These are phyloP conservation scores for Sclerotinia sclerotiorum DNA, from an alignment of 2,329 filamentous ascomycete species.

Conservation along the genomic window DNA sequence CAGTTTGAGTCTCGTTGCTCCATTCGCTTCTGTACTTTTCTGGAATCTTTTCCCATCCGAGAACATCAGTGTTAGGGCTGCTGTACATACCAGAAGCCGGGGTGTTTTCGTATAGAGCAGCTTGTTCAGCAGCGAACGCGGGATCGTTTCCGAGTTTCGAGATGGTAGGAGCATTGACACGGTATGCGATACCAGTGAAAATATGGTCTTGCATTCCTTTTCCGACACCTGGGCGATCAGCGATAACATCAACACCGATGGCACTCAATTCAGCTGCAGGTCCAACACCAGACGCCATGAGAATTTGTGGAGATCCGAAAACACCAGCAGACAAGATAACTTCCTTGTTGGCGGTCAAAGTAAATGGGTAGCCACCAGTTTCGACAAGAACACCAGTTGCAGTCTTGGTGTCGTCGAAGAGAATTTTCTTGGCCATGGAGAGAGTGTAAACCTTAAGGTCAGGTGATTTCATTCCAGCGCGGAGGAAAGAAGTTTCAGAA, in stretches of 20 bases:
- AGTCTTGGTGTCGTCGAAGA: slow-evolving; percentile 45
- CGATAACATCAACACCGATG: slow-evolving; percentile 47
- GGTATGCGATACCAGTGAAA: slow-evolving; percentile 23
- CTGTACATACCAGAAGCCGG: slow-evolving; percentile 20
- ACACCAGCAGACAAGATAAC: slow-evolving; percentile 48
- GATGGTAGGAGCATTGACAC: slow-evolving; percentile 20
- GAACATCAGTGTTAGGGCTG: slow-evolving; percentile 24
- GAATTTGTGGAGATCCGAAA: slow-evolving; percentile 52
- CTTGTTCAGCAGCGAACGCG: slow-evolving; percentile 5
- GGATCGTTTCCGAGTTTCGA: slow-evolving; percentile 12
- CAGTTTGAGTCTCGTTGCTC: slow-evolving; percentile 10
- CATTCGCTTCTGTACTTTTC: slow-evolving; percentile 1
- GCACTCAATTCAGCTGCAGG: slow-evolving; percentile 45
- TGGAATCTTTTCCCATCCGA: slow-evolving; percentile 31
- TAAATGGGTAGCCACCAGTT: slow-evolving; percentile 17
- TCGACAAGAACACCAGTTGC: slow-evolving; percentile 45
- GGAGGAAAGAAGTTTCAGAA: slow-evolving; percentile 43
- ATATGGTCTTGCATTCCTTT: slow-evolving; percentile 48
- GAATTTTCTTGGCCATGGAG: slow-evolving; percentile 47
- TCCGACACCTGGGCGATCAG: slow-evolving; percentile 51
- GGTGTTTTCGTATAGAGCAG: background rate
- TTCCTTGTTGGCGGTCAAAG: slow-evolving; percentile 25
- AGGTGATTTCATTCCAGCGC: background rate
- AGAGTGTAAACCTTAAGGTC: slow-evolving; percentile 44
- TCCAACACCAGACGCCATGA: slow-evolving; percentile 49